Evolutionary conservation across 2,329 filamentous ascomycete genomes (phyloP), one percentile per base, ranked within the genome.

Genomic region (Alternaria sp.): DNA sequence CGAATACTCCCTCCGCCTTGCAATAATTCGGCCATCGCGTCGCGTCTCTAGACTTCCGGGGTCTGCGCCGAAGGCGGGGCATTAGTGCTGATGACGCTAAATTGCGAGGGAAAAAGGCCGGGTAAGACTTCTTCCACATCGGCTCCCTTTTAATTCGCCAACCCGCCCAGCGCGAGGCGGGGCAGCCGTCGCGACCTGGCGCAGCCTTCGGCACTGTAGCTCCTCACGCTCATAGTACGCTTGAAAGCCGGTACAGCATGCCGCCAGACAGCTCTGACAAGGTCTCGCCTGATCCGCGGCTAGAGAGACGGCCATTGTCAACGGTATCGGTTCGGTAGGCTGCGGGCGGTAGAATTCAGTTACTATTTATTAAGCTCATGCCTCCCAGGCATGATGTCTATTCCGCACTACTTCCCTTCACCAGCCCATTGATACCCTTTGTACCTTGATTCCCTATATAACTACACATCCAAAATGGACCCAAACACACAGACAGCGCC

Each of bases 81-180:
- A 65, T 28, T 33, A 37, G 23, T 26, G 55, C 58, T 61, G 44
- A 28, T 41, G 33, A 37, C 51, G 44, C 57, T 50, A 60, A 20
- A 43, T 14, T 10, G 25, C 11, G 30, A 11, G 25, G 74, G 71
- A 71, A 63, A 60, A 75, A 55, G 11, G 62, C 57, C 61, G 75
- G 74, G 18, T 67, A 70, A 74, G 67, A 55, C 47, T 71, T 78
- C 66, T 69, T 67, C 76, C 76, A 18, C 41, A 50, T 50, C 51
- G 46, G 30, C 54, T 46, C 51, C 28, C 53, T 65, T 71, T 76
- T 80, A 65, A 93, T 92, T 83, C 91, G 95, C 80, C 90, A 55
- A 43, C 12, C 8, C 18, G 15, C 55, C 46, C 44, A 37, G 18
- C 30, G 28, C 59, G 57, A 53, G 68, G 70, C 70, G 73, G 73